Conservation (phyloP, 371 early-diverging fungal genomes). For the Phascolomyces articulosus region DNA sequence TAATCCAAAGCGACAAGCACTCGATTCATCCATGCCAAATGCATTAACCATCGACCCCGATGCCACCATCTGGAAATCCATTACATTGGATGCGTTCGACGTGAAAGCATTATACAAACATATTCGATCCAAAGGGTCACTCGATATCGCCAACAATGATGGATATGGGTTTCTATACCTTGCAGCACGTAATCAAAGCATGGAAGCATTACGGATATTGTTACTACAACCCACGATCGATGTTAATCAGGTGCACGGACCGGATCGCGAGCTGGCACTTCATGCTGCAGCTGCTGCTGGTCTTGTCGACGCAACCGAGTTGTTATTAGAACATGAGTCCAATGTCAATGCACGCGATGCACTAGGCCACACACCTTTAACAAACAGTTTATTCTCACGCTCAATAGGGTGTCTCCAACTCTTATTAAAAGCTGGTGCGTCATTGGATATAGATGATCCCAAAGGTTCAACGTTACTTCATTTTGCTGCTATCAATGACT, state of each 20-base stretch:
- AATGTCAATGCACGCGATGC: conserved; percentile 60
- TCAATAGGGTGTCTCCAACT: conserved; percentile 33
- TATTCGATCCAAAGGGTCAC: conserved; percentile 32
- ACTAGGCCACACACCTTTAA: conserved; percentile 69
- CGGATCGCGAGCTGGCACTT: conserved; percentile 42
- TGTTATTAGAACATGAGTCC: conserved; percentile 48
- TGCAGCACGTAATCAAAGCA: conserved; percentile 42
- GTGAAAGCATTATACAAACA: conserved; percentile 46
- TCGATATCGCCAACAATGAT: conserved; percentile 21
- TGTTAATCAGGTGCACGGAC: conserved; percentile 43
- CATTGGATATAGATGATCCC: conserved; percentile 56
- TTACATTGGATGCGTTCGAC: conserved; percentile 32
- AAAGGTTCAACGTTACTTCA: conserved; percentile 70
- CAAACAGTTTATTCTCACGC: conserved; percentile 34
- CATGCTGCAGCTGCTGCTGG: conserved; percentile 45
- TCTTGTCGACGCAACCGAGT: conserved; percentile 40
- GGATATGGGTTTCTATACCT: conserved; percentile 49
- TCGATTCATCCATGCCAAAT: background rate
- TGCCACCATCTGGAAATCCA: conserved; percentile 34
- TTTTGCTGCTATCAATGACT: conserved; percentile 37
- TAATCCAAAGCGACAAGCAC: background rate
- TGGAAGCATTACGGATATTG: conserved; percentile 46
- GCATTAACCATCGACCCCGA: background rate
- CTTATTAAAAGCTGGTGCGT: conserved; percentile 37
- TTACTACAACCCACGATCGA: conserved; percentile 38